These are phyloP conservation scores for Clarireedia sp. DNA, from an alignment of 2,329 filamentous ascomycete genomes.

Conservation along the genomic window DNA sequence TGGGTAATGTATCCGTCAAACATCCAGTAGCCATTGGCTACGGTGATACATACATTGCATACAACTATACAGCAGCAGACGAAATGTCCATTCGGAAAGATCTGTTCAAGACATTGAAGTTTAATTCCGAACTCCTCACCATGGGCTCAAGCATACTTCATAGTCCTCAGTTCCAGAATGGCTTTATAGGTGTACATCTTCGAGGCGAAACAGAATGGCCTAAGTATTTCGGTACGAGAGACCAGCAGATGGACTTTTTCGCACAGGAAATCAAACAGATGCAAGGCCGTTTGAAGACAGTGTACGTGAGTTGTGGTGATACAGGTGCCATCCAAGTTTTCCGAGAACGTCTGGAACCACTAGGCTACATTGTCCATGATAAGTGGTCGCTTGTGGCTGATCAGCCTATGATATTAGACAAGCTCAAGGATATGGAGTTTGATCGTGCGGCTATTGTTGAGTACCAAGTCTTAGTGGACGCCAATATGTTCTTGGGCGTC, in stretches of 20 bases:
- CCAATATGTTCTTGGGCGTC: conserved; percentile 17
- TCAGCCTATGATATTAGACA: background rate
- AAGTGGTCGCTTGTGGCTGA: conserved; percentile 12
- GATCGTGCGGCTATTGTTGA: conserved; percentile 20
- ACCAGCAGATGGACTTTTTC: conserved; percentile 17
- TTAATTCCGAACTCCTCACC: conserved; percentile 13
- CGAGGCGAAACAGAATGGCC: conserved; percentile 23
- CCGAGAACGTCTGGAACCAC: conserved; percentile 9
- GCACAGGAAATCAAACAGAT: conserved; percentile 12
- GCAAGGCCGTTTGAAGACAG: background rate
- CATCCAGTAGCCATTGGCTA: conserved; percentile 15
- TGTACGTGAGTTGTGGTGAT: conserved; percentile 23
- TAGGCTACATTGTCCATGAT: conserved; percentile 17
- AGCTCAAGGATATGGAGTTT: conserved; percentile 12
- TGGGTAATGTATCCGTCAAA: conserved; percentile 4
- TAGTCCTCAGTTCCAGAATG: conserved; percentile 10
- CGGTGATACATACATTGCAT: conserved; percentile 18
- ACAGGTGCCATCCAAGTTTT: conserved; percentile 15
- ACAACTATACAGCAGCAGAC: conserved; percentile 18
- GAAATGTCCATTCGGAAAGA: conserved; percentile 16
- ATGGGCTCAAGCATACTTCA: conserved; percentile 12
- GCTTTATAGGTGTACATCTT: conserved; percentile 21
- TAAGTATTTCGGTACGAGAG: conserved; percentile 9
- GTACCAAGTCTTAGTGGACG: conserved; percentile 16
- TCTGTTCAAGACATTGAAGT: conserved; percentile 18